These are phyloP conservation scores for Bretschneidera sinensis DNA, from an alignment of 345 rosid genomes.

Conservation along the genomic window DNA sequence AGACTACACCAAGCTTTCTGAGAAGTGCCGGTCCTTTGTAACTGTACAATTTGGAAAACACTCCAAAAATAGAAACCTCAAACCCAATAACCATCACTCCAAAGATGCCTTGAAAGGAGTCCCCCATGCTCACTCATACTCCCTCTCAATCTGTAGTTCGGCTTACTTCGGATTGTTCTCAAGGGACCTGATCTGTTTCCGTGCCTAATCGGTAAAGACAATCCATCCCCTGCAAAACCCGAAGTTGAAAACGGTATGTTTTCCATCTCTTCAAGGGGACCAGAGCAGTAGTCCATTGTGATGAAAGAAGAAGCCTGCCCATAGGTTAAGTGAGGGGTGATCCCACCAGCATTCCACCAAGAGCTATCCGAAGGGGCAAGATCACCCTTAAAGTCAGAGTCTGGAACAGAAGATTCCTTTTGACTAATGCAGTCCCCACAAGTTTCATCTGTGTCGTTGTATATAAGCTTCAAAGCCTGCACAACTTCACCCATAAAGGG, in stretches of 20 bases:
- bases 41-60: conserved; percentile 31
- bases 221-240: conserved; percentile 41
- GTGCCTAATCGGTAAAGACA: conserved; percentile 51
- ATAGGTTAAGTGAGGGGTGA: conserved; percentile 64
- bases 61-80: conserved; percentile 14
- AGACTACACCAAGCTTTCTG: conserved; percentile 11
- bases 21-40: conserved; percentile 16
- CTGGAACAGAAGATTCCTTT: conserved; percentile 76
- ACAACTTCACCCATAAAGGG: conserved; percentile 99
- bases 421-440: conserved; percentile 79
- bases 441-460: conserved; percentile 78
- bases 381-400: conserved; percentile 73
- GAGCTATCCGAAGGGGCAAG: conserved; percentile 72
- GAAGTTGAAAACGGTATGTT: conserved; percentile 66
- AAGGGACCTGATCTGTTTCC: conserved; percentile 93
- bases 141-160: conserved; percentile 66
- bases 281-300: conserved; percentile 95
- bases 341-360: conserved; percentile 83
- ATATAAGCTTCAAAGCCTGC: conserved; percentile 95
- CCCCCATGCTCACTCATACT: conserved; percentile 96
- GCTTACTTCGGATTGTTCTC: conserved; percentile 65
- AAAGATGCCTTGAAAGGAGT: conserved; percentile 35
- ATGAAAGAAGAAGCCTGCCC: conserved; percentile 83
- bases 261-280: conserved; percentile 60
- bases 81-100: conserved; percentile 30